These are phyloP conservation scores for Passalora sequoiae DNA, from an alignment of 2,329 filamentous ascomycete species.

Conservation along the genomic window DNA sequence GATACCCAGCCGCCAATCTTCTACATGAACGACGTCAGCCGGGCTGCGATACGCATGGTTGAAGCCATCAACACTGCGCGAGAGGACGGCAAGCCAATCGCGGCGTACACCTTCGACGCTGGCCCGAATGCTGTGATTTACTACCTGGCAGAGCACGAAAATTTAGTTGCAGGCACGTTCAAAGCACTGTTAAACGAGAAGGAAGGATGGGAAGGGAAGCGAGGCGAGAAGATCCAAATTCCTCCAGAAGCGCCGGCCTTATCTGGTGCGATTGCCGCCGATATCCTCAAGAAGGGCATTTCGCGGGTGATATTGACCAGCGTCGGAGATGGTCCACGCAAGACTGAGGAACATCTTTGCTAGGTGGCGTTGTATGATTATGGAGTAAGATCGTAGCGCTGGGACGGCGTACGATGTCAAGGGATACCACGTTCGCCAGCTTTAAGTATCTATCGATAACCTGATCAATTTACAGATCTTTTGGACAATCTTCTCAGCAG, in stretches of 20 bases:
- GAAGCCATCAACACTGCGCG: conserved; percentile 74
- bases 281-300: conserved; percentile 66
- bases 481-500: too few species aligned
- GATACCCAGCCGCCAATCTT: conserved; percentile 97
- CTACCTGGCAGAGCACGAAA: conserved; percentile 75
- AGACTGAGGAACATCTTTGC: conserved; percentile 58
- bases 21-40: conserved; percentile 92
- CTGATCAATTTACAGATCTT: background rate
- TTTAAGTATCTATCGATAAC: background rate
- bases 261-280: conserved; percentile 42
- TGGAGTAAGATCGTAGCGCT: background rate
- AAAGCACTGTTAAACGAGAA: conserved; percentile 59
- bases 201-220: conserved; percentile 64
- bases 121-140: conserved; percentile 97
- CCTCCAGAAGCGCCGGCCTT: conserved; percentile 52
- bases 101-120: conserved; percentile 95
- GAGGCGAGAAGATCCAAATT: conserved; percentile 52
- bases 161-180: conserved; percentile 70
- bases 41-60: conserved; percentile 80
- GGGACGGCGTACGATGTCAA: background rate
- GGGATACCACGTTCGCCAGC: background rate
- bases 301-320: conserved; percentile 85
- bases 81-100: conserved; percentile 67
- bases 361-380: conserved; percentile 6
- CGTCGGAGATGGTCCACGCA: conserved; percentile 83